Evolutionary conservation across 306 rosid species (phyloP).

Genomic region (Sphenostylis stenocarpa): DNA sequence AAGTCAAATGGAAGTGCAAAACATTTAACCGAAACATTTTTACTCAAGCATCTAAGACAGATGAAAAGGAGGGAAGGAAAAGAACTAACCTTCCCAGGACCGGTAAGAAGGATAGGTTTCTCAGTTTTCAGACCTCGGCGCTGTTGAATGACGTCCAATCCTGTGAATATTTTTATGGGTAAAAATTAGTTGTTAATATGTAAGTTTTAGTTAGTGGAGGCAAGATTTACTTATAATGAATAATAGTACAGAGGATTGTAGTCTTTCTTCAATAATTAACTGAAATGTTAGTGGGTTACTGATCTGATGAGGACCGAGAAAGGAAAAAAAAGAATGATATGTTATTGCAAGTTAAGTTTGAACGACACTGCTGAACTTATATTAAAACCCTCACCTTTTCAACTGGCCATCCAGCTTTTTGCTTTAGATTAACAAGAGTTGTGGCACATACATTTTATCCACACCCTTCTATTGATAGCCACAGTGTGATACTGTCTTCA

Average conservation of each 20-base stretch:
- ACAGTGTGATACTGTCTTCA: not conserved
- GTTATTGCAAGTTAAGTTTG: not conserved
- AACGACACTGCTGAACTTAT: not conserved
- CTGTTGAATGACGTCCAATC: constrained; percentile 81
- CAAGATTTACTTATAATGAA: too few species aligned
- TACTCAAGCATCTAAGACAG: constrained; percentile 31
- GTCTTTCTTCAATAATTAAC: not conserved
- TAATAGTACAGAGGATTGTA: too few species aligned
- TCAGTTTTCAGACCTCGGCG: constrained; percentile 81
- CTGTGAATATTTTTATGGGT: too few species aligned
- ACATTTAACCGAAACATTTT: not conserved
- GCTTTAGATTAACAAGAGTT: not conserved
- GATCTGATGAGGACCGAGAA: not conserved
- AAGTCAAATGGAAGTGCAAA: constrained; percentile 4
- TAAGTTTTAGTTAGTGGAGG: too few species aligned
- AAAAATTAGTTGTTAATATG: too few species aligned
- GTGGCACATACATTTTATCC: constrained; percentile 5
- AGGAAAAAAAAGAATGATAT: not conserved
- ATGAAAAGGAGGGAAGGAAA: not conserved
- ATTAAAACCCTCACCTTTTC: not conserved
- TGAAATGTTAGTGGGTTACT: not conserved
- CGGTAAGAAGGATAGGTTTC: constrained; percentile 81
- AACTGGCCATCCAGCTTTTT: not conserved
- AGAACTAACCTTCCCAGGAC: constrained; percentile 83
- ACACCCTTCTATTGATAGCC: not conserved